Conservation (phyloP, 305 asterid genomes). For the Euphrasia arctica region DNA sequence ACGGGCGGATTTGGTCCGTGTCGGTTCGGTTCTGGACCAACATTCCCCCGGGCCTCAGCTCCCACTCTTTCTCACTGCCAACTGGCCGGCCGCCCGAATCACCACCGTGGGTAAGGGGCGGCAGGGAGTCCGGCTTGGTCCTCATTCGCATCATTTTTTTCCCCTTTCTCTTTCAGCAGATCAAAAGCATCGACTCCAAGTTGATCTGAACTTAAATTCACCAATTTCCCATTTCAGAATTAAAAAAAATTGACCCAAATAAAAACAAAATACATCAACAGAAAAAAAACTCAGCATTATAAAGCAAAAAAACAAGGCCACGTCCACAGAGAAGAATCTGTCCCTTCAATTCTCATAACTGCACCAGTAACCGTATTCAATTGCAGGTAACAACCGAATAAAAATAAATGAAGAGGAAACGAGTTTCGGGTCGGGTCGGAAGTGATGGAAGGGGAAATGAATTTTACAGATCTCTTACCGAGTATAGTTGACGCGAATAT, state of each 20-base stretch:
- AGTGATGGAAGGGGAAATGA: neutral
- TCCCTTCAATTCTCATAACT: conserved; percentile 19
- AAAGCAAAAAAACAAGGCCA: conserved; percentile 29
- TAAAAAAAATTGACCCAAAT: neutral
- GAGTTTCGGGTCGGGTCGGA: conserved; percentile 1
- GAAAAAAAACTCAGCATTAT: conserved; percentile 16
- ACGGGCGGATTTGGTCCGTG: conserved; percentile 41
- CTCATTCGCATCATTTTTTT: conserved; percentile 51
- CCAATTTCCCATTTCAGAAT: conserved; percentile 26
- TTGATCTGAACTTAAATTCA: conserved; percentile 31
- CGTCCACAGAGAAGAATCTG: conserved; percentile 26
- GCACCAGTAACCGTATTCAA: conserved; percentile 8
- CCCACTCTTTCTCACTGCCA: conserved; percentile 49
- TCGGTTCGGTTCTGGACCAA: conserved; percentile 62
- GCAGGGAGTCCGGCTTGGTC: conserved; percentile 30
- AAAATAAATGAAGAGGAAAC: neutral
- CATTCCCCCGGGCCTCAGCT: conserved; percentile 93
- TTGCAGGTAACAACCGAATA: conserved; percentile 6
- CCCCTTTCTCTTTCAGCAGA: conserved; percentile 28
- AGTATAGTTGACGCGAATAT: conserved; percentile 13
- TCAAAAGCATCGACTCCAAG: conserved; percentile 32
- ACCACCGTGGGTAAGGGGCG: conserved; percentile 28
- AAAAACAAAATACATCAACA: neutral
- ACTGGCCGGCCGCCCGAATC: conserved; percentile 18
- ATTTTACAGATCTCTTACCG: conserved; percentile 32